Evolutionary conservation across 345 rosid genomes (phyloP), one percentile per base, ranked within the genome.

Genomic region (Erysimum cheiranthoides): DNA sequence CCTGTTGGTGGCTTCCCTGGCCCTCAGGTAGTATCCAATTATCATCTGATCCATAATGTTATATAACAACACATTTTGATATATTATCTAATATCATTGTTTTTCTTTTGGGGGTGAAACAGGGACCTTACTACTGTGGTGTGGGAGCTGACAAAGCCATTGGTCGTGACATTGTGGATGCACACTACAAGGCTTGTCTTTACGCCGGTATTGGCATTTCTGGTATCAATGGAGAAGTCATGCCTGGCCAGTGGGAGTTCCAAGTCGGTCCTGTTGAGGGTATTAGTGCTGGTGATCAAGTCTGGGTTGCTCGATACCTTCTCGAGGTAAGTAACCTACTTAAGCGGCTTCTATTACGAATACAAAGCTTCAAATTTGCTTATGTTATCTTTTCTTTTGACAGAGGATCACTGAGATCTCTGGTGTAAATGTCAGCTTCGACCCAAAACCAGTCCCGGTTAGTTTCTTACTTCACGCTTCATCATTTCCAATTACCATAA

Each of bases 221-320:
- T 28, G 97, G 98, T 31, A 82, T 94, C 73, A 92, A 94, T 49
- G 97, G 97, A 35, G 97, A 92, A 76, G 99, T 92, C 79, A 95
- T 92, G 97, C 97, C 97, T 3, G 99, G 97, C 5, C 97, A 92
- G 89, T 92, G 98, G 98, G 98, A 92, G 68, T 94, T 90, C 69
- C 97, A 95, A 83, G 97, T 95, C 17, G 97, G 97, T n/a, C 97
- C 97, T 11, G 32, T 91, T 5, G 87, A 87, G n/a, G 99, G 99
- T 46, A 89, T 95, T 82, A 79, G 84, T 35, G 87, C 97, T 50
- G 93, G 83, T 40, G 97, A 95, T 74, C 86, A 95, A 79, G 49
- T 92, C 47, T 95, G 99, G 99, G 86, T 92, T 34, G 93, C 99
- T 76, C 93, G 97, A 50, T 95, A 86, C 80, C 88, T 90, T 79